phyloP scores from a whole-genome alignment of 2,329 filamentous ascomycete species.

The Epichloe baconii region DNA sequence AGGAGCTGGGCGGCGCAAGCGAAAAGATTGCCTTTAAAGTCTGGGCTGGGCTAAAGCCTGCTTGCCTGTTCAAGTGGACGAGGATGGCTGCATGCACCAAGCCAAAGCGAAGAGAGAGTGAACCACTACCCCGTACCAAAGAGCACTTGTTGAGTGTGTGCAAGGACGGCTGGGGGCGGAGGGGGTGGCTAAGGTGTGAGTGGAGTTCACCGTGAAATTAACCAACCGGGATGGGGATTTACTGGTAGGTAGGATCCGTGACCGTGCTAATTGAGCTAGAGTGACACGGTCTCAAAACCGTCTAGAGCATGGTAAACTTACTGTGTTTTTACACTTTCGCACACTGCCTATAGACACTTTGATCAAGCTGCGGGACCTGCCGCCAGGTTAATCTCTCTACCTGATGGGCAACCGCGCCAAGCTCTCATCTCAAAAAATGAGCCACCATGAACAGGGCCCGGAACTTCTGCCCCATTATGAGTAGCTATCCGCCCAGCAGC shows the following conservation, averaged over 20 bases:
- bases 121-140: not conserved
- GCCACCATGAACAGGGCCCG: not conserved
- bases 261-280: not conserved
- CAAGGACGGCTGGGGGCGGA: slow-evolving; percentile 7
- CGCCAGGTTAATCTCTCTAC: not conserved
- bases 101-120: not conserved
- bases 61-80: slow-evolving; percentile 11
- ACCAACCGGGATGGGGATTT: slow-evolving; percentile 17
- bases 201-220: slow-evolving; percentile 31
- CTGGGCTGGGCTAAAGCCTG: slow-evolving; percentile 4
- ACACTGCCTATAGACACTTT: slow-evolving; percentile 2
- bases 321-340: not conserved
- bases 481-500: not conserved
- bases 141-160: not conserved
- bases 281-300: slow-evolving; percentile 2
- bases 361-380: slow-evolving; percentile 2
- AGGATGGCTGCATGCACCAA: slow-evolving; percentile 13
- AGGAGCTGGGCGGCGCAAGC: slow-evolving; percentile 35
- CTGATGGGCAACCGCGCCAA: not conserved
- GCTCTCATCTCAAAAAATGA: slow-evolving; percentile 5
- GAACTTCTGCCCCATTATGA: not conserved
- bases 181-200: slow-evolving; percentile 23
- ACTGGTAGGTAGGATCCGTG: slow-evolving; percentile 16
- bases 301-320: rapidly evolving
- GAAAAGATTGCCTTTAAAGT: slow-evolving; percentile 35